phyloP scores from a whole-genome alignment of 2,329 filamentous ascomycete species.

The Venturia nashicola region DNA sequence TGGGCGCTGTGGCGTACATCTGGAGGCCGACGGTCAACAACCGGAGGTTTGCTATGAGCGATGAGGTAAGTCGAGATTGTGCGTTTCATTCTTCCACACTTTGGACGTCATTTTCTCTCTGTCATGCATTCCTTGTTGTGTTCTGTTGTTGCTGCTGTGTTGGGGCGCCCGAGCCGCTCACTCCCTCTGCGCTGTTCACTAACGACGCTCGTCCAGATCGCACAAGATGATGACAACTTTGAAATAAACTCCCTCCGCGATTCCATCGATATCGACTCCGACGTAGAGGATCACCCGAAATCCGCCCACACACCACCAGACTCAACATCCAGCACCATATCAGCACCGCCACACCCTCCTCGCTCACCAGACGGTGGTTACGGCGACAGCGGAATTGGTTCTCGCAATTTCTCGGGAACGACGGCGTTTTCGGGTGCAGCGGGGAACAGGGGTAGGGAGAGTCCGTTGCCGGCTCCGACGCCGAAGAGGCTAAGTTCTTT shows the following conservation, averaged over 20 bases:
- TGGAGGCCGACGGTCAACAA: slow-evolving; percentile 97
- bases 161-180: no score
- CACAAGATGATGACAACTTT: slow-evolving; percentile 96
- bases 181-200: slow-evolving; percentile 14
- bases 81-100: no score
- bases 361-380: not conserved
- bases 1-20: slow-evolving; percentile 85
- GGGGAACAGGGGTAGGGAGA: slow-evolving; percentile 16
- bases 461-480: slow-evolving; percentile 40
- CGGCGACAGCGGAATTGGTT: not conserved
- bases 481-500: slow-evolving; percentile 35
- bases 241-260: slow-evolving; percentile 89
- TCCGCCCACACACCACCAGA: slow-evolving; percentile 15
- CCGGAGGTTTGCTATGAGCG: slow-evolving; percentile 94
- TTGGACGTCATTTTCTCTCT: not conserved
- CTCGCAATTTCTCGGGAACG: not conserved
- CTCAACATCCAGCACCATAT: slow-evolving; percentile 6
- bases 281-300: not conserved
- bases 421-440: not conserved
- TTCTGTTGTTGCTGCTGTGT: not conserved
- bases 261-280: slow-evolving; percentile 39
- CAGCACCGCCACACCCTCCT: not conserved
- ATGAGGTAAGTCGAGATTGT: slow-evolving; percentile 49
- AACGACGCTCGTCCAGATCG: slow-evolving; percentile 45
- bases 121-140: not conserved